These are phyloP conservation scores for Calycina herbarum DNA, from an alignment of 2,329 filamentous ascomycete species.

Conservation along the genomic window DNA sequence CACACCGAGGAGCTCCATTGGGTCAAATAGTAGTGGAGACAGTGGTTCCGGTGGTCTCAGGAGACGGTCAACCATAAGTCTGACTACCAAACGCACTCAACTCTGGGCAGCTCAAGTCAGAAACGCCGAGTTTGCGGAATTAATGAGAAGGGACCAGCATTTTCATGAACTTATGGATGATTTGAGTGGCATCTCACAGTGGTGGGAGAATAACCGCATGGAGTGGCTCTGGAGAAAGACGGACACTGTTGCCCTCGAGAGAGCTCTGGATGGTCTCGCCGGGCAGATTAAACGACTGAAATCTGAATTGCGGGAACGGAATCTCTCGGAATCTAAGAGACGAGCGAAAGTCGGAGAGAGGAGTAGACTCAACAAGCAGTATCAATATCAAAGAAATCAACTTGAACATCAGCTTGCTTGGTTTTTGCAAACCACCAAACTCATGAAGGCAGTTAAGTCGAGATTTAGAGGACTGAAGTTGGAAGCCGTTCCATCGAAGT, in stretches of 20 bases:
- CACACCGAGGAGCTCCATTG: background rate
- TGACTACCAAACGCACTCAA: background rate
- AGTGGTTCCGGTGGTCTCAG: background rate
- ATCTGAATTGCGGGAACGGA: background rate
- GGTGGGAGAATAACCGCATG: background rate
- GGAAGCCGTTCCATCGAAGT: background rate
- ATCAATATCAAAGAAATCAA: background rate
- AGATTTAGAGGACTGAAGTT: conserved; percentile 1
- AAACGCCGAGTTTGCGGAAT: background rate
- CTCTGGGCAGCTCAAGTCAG: background rate
- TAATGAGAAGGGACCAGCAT: background rate
- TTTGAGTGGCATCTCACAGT: conserved; percentile 1
- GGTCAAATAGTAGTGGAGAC: background rate
- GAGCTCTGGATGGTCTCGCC: conserved; percentile 1
- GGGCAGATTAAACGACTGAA: background rate
- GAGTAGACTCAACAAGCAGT: conserved; percentile 4
- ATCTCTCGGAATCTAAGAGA: background rate
- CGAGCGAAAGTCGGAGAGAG: background rate
- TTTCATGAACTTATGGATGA: conserved; percentile 10
- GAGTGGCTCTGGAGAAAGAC: background rate
- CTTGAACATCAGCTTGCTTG: background rate
- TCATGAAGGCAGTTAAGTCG: conserved; percentile 1
- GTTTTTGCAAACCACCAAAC: conserved; percentile 5
- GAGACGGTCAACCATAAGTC: background rate
- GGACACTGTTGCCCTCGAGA: background rate